Base-by-base conservation (phyloP, 2,329 filamentous ascomycete genomes). In the Colletotrichum plurivorum region DNA sequence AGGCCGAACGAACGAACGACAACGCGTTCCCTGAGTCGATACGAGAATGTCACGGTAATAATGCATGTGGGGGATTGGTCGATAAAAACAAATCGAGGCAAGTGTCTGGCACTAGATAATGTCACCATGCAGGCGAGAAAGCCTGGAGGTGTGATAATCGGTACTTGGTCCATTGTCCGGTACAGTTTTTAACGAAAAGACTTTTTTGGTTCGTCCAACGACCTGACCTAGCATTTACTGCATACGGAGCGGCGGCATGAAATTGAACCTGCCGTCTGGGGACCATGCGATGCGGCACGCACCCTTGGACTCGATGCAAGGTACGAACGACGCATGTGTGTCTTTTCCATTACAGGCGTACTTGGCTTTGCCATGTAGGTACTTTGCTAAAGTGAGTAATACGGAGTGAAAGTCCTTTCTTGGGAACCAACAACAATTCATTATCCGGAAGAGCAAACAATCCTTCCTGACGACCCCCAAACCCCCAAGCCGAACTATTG, bases 1-100 rank as follows among this genome's bases (percentile, higher is more conserved):
- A n/a, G n/a, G n/a, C n/a, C n/a, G n/a, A n/a, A n/a, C n/a, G n/a
- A n/a, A n/a, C n/a, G n/a, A n/a, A n/a, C 41, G 12, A 7, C 41
- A 1, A 15, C 13, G 13, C 13, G 16, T 43, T 15, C 41, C 41
- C 45, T 10, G 45, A 10, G 6, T 15, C 27, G 27, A 60, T 60
- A 60, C 57, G 57, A 60, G 57, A 60, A 60, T 60, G 57, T 52
- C 36, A 51, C 57, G 57, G 57, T 60, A 52, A 43, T 60, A 41
- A 43, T 43, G 13, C 46, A 60, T 31, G 57, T 60, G 46, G 57
- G 46, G 57, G 46, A 51, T 60, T 51, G 57, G 46, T n/a, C 31
- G 31, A 36, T 36, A 36, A 36, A 36, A 36, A 36, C 31, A 36
- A 36, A 36, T 36, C 31, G 31, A 36, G 31, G 31, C 31, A 36